Evolutionary conservation across 2,329 filamentous ascomycete species (phyloP), one percentile per base, ranked within the genome.

Genomic region (Colletotrichum shisoi): DNA sequence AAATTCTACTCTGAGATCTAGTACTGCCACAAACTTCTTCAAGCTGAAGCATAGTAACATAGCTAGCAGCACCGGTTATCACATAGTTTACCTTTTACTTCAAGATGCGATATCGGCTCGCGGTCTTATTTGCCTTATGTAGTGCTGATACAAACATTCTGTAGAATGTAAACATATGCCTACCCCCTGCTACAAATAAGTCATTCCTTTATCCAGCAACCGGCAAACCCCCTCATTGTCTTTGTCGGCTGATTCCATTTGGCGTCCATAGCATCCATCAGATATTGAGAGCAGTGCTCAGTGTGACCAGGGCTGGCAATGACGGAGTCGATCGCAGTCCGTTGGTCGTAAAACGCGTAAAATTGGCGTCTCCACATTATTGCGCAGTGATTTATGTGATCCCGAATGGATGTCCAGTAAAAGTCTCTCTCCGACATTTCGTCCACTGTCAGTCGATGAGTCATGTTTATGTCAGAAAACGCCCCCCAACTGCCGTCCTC

Each of bases 311-410:
- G 70, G 34, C 68, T 71, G 2, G 71, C 66, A 12, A 72, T 66
- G 19, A 73, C 59, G 2, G 71, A 70, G 40, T 75, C 73, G 21
- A 72, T 53, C 8, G 66, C 59, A 12, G 42, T 42, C 13, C 69
- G 44, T n/a, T 72, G 69, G 52, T 73, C 72, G 54, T 61, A 73
- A 6, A 74, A 56, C 5, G 69, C 70, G 39, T 68, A 70, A 19
- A 71, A 74, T 53, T 74, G 72, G 46, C 71, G 72, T 51, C 68
- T 69, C 73, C 73, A 74, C 66, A 74, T 70, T 46, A 72, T 70
- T 12, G 70, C 71, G 59, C 73, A 74, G 69, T 74, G 73, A 40
- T 73, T 71, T 42, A 74, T 68, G 54, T 74, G 73, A 34, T 74
- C 73, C 1, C 73, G 70, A 1, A 66, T 62, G 0, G 70, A 71